These are phyloP conservation scores for Collybiopsis luxurians DNA, from an alignment of 768 basidiomycete genomes.

Conservation along the genomic window DNA sequence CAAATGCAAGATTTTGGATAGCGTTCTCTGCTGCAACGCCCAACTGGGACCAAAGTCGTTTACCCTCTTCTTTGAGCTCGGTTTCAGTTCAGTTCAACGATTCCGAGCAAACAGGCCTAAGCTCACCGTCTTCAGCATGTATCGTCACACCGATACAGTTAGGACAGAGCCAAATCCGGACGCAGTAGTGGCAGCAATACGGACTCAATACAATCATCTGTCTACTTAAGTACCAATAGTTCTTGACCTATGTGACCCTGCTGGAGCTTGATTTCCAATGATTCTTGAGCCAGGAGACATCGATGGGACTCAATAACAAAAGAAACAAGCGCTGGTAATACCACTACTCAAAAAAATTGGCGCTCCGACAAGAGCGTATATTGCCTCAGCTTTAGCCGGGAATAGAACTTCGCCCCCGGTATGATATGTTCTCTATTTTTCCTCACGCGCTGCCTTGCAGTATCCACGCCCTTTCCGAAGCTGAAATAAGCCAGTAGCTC, in stretches of 20 bases:
- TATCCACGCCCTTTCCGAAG: background rate
- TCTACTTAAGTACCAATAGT: too few species aligned
- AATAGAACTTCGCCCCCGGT: background rate
- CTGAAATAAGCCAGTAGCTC: background rate
- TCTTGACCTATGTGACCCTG: too few species aligned
- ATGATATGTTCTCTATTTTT: background rate
- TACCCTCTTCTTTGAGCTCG: constrained; percentile 39
- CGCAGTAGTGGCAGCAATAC: constrained; percentile 37
- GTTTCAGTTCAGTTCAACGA: constrained; percentile 23
- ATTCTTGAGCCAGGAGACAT: too few species aligned
- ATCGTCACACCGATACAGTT: too few species aligned
- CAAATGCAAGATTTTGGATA: constrained; percentile 55
- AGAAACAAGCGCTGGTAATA: too few species aligned
- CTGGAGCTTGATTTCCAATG: too few species aligned
- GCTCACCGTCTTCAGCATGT: too few species aligned
- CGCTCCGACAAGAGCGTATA: constrained; percentile 7
- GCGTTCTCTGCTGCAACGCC: constrained; percentile 76
- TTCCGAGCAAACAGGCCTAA: too few species aligned
- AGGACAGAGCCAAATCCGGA: constrained; percentile 53
- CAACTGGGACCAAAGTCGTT: constrained; percentile 62
- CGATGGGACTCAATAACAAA: too few species aligned
- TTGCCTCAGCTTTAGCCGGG: background rate
- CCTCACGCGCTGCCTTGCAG: background rate
- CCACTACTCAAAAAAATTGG: background rate
- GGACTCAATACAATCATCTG: too few species aligned